phyloP scores from a whole-genome alignment of 352 stramenopile species.

The Globisporangium middletonii region DNA sequence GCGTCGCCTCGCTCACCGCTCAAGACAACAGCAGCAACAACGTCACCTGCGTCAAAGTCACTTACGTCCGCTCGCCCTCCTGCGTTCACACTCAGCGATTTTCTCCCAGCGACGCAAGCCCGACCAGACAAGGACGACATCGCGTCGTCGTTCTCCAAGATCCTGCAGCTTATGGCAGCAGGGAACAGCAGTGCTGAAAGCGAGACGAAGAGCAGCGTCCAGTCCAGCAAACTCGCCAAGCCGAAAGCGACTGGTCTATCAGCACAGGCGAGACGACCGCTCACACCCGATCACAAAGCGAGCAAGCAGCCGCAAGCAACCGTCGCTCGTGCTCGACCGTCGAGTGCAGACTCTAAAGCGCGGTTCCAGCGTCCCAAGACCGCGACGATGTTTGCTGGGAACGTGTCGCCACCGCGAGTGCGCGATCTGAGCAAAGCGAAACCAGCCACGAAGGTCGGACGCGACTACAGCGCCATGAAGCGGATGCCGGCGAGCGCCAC shows the following conservation, averaged over 20 bases:
- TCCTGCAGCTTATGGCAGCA: constrained; percentile 25
- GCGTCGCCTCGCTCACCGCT: constrained; percentile 4
- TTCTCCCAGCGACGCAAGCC: neutral
- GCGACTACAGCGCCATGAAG: neutral
- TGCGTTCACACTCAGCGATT: neutral
- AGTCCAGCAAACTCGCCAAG: neutral
- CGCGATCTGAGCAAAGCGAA: constrained; percentile 4
- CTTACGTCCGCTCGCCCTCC: neutral
- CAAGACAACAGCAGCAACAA: neutral
- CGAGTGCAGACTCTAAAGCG: constrained; percentile 18
- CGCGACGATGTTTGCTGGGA: neutral
- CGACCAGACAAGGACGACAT: constrained; percentile 14
- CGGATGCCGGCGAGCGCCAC: neutral
- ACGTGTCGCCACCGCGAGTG: neutral
- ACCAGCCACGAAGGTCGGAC: neutral
- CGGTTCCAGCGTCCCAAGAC: neutral
- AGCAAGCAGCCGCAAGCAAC: neutral
- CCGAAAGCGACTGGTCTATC: neutral
- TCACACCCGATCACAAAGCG: constrained; percentile 9
- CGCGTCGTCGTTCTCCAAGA: constrained; percentile 25
- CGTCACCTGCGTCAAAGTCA: neutral
- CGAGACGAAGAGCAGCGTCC: neutral
- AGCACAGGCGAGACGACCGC: neutral
- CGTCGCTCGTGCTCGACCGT: constrained; percentile 3
- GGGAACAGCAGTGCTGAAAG: constrained; percentile 4